Base-by-base conservation (phyloP, 2,329 filamentous ascomycete genomes). In the Botrytis fragariae region DNA sequence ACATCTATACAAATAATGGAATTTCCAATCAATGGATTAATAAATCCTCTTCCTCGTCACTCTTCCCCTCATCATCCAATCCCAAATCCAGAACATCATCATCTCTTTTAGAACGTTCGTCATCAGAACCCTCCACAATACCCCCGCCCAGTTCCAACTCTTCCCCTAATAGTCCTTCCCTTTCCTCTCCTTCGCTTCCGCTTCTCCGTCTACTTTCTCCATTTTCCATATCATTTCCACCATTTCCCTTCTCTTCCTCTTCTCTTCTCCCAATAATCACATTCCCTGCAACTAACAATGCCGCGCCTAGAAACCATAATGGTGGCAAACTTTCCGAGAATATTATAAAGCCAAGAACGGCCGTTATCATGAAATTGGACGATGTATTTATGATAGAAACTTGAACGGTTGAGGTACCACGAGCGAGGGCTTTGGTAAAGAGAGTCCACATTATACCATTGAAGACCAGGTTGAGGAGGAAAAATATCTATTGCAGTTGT, bases 341-440 rank as follows among this genome's bases (percentile, higher is more conserved):
- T 77, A 95, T 89, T 73, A 88, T 81, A 68, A 88, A 84, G 39
- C 93, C 92, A 32, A 95, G 84, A 10, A 95, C 76, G 12, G 93
- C 93, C 0, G 93, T 95, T 74, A 94, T 83, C 83, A 95, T 87
- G 81, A 95, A 95, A 83, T 95, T 95, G 73, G 91, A 87, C 22
- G 91, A 93, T 4, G 93, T 95, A 82, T 95, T 95, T 81, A 95
- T 89, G 80, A 95, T 91, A 77, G 89, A 91, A 67, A 95, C 93
- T 79, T 93, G 92, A 0, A 93, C 93, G 14, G 93, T 94, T 2
- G 92, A 94, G 73, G 88, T 87, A 22, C 92, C 92, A 29, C 88
- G 87, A 0, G 92, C 89, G n/a, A 95, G 87, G 70, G 93, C 93
- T 68, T 89, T 88, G 10, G 93, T 95, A 84, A 95, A 95, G 65